Evolutionary conservation across 176 grass and related monocot genomes (phyloP).

Genomic region (Juncus effusus): DNA sequence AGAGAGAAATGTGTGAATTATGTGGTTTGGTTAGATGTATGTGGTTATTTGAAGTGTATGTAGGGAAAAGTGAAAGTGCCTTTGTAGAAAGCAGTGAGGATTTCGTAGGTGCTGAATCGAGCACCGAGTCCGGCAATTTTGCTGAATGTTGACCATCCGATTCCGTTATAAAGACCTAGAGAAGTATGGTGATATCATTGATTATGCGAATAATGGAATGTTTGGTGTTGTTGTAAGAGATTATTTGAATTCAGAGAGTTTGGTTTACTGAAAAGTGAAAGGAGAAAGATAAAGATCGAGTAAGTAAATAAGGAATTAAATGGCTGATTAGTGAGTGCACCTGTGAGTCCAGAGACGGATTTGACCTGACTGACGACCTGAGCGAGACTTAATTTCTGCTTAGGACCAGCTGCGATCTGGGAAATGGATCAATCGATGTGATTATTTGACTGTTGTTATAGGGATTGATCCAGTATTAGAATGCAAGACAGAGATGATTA

Average conservation of each 20-base stretch:
- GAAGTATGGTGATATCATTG: constrained; percentile 1
- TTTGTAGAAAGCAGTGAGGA: constrained; percentile 91
- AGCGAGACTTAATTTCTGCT: constrained; percentile 54
- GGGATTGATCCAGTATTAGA: not conserved
- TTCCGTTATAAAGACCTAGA: constrained; percentile 72
- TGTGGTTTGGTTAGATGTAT: constrained; percentile 13
- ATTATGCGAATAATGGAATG: constrained; percentile 20
- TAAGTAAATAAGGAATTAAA: too few species aligned
- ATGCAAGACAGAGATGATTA: not conserved
- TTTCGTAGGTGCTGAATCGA: constrained; percentile 85
- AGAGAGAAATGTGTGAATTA: constrained; percentile 13
- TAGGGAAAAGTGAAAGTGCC: constrained; percentile 28
- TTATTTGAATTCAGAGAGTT: not conserved
- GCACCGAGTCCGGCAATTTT: constrained; percentile 68
- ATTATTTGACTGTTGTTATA: not conserved
- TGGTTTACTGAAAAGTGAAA: too few species aligned
- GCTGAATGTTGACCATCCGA: constrained; percentile 72
- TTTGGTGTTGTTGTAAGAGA: not conserved
- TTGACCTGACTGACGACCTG: constrained; percentile 62
- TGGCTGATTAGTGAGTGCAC: constrained; percentile 16
- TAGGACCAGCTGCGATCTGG: constrained; percentile 54
- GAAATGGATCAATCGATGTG: not conserved
- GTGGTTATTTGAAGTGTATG: not conserved
- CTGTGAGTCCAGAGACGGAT: constrained; percentile 48
- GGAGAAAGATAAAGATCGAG: too few species aligned